A percentile compares a stretch with the other conserved stretches of the same genome.
Conservation (phyloP, 805 yeast genomes). For the Zygosaccharomyces rouxii region DNA sequence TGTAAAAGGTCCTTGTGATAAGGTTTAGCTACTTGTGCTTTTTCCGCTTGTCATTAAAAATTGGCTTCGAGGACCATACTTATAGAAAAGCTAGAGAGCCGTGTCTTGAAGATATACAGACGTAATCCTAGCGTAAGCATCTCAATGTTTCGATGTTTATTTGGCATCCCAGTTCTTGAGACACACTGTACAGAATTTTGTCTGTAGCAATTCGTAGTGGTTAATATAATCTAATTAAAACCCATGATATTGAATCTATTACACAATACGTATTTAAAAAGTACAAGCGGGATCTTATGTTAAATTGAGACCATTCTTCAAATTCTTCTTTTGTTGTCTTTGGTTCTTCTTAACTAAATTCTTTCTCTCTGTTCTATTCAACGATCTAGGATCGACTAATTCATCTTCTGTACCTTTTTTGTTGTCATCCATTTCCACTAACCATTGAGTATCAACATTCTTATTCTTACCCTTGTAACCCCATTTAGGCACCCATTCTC, state of each 20-base stretch:
- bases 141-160: too few relatives aligned
- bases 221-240: background rate
- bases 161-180: too few relatives aligned
- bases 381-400: constrained; percentile 80
- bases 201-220: background rate
- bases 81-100: background rate
- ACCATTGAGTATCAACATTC: constrained; percentile 84
- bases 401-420: constrained; percentile 56
- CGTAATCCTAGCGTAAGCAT: background rate
- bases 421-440: constrained; percentile 86
- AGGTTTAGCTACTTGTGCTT: background rate
- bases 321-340: constrained; percentile 78
- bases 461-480: constrained; percentile 94
- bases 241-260: background rate
- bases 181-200: background rate
- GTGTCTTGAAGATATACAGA: background rate
- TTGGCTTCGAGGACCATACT: background rate
- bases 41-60: background rate
- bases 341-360: constrained; percentile 77
- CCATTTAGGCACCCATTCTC: constrained; percentile 98
- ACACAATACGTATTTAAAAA: background rate
- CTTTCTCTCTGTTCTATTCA: constrained; percentile 79
- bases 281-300: constrained; percentile 4
- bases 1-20: background rate
- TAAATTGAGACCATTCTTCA: constrained; percentile 36